phyloP scores from a whole-genome alignment of 495 filamentous ascomycete genomes.

The Talaromyces borbonicus region DNA sequence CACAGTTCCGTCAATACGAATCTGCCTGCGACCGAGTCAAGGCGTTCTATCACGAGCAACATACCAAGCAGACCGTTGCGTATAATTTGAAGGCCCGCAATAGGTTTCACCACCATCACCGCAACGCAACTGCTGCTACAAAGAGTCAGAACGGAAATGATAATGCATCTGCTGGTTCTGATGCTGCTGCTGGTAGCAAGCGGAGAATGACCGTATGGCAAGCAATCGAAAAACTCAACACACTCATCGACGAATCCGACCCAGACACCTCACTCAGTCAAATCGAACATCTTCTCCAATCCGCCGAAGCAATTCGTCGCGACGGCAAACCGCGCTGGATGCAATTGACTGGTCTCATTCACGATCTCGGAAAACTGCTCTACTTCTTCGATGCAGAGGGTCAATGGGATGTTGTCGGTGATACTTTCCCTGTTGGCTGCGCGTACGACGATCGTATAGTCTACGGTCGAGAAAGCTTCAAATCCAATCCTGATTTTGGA shows the following conservation, averaged over 20 bases:
- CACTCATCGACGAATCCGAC: slow-evolving; percentile 78
- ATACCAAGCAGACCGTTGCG: slow-evolving; percentile 74
- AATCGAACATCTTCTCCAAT: slow-evolving; percentile 80
- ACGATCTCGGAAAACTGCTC: slow-evolving; percentile 81
- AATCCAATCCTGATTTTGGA: slow-evolving; percentile 54
- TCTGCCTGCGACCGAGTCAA: slow-evolving; percentile 70
- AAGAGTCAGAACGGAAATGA: too few relatives aligned
- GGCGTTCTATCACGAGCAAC: slow-evolving; percentile 75
- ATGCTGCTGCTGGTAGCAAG: too few relatives aligned
- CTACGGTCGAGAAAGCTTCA: slow-evolving; percentile 63
- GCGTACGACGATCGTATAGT: slow-evolving; percentile 68
- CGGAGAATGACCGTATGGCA: slow-evolving; percentile 79
- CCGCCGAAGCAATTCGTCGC: slow-evolving; percentile 75
- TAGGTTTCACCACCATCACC: slow-evolving; percentile 55
- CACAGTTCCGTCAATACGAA: slow-evolving; percentile 69
- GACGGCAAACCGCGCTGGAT: slow-evolving; percentile 91
- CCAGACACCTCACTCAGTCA: slow-evolving; percentile 79
- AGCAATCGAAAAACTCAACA: slow-evolving; percentile 83
- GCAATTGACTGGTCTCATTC: slow-evolving; percentile 81
- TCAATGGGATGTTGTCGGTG: slow-evolving; percentile 90
- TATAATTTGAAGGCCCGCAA: slow-evolving; percentile 72
- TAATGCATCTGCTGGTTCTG: too few relatives aligned
- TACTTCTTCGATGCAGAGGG: slow-evolving; percentile 74
- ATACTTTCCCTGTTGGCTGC: slow-evolving; percentile 88
- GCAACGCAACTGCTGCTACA: too few relatives aligned